Conservation (phyloP, 768 basidiomycete genomes). For the Mycena belliarum region DNA sequence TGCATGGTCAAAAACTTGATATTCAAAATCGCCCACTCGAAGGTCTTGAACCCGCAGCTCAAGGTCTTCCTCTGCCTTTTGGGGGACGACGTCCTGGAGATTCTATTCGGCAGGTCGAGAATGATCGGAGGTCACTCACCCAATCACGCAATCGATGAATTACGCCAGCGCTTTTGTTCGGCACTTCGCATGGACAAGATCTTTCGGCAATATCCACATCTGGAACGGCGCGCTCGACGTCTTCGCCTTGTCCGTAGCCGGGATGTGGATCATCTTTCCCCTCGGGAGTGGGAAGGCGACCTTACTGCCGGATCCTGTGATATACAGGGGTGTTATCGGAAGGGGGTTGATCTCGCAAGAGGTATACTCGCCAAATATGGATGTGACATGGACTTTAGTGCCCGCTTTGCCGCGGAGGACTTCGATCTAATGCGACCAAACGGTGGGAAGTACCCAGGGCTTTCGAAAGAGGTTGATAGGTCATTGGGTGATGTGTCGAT, state of each 20-base stretch:
- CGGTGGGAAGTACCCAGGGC: constrained; percentile 11
- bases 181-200: constrained; percentile 11
- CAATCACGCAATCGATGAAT: background rate
- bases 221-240: constrained; percentile 4
- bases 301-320: constrained; percentile 4
- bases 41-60: background rate
- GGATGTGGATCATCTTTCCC: constrained; percentile 14
- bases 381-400: background rate
- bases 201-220: constrained; percentile 1
- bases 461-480: constrained; percentile 12
- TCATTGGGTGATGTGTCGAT: background rate
- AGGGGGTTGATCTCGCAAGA: background rate
- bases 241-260: constrained; percentile 8
- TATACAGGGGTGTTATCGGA: background rate
- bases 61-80: constrained; percentile 16
- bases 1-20: constrained; percentile 4
- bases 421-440: constrained; percentile 13
- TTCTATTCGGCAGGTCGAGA: constrained; percentile 18
- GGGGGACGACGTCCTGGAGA: constrained; percentile 23
- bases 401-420: background rate
- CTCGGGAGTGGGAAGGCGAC: background rate
- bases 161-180: constrained; percentile 1
- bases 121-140: constrained; percentile 22
- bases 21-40: background rate
- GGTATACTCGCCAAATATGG: background rate